A percentile compares a stretch with the other conserved stretches of the same genome.
phyloP scores from a whole-genome alignment of 371 early-diverging fungal genomes.

The Parasitella parasitica region DNA sequence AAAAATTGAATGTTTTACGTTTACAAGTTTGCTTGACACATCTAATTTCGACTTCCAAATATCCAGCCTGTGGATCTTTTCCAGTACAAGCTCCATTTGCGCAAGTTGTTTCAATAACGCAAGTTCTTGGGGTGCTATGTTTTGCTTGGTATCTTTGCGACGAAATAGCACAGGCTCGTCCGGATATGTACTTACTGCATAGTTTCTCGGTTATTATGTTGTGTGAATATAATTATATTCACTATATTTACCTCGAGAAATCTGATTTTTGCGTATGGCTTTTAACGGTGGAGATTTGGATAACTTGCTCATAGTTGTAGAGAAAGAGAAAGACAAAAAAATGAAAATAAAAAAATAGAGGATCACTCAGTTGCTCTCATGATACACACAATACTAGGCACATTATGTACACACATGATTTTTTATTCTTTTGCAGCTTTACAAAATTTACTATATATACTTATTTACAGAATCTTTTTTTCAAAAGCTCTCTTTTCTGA shows the following conservation, averaged over 20 bases:
- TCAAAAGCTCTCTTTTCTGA: neutral
- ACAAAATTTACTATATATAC: neutral
- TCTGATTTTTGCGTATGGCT: neutral
- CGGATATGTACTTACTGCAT: neutral
- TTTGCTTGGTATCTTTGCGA: neutral
- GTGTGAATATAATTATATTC: neutral
- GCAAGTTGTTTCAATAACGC: neutral
- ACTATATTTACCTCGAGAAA: neutral
- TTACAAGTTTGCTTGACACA: neutral
- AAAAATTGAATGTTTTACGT: neutral
- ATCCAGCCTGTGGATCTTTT: slow-evolving; percentile 9
- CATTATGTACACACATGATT: slow-evolving; percentile 1
- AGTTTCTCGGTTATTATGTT: neutral
- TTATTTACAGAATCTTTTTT: neutral
- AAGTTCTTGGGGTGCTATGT: slow-evolving; percentile 5
- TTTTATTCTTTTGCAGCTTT: neutral
- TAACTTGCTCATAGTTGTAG: neutral
- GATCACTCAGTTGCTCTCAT: neutral
- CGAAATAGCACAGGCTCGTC: neutral
- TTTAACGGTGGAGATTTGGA: slow-evolving; percentile 4
- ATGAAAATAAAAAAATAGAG: neutral
- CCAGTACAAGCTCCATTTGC: slow-evolving; percentile 15
- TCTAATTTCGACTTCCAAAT: slow-evolving; percentile 6
- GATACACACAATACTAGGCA: neutral
- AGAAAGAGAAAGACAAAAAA: neutral